These are phyloP conservation scores for Sabuloglossum arenarium DNA, from an alignment of 495 filamentous ascomycete species.

Conservation along the genomic window DNA sequence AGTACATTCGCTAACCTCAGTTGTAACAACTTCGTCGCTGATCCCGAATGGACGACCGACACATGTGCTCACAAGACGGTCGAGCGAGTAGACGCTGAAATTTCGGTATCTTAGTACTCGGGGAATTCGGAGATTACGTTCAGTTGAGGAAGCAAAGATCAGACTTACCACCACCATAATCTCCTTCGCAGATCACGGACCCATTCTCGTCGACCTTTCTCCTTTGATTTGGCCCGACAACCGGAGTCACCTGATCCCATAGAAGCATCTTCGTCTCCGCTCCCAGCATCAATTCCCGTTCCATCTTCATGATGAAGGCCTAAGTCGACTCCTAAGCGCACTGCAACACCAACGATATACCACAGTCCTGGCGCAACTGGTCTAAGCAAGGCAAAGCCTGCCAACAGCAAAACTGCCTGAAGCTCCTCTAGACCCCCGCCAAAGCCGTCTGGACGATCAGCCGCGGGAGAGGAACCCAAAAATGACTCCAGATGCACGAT, in stretches of 20 bases:
- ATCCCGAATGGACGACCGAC: constrained; percentile 89
- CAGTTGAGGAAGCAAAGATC: background rate
- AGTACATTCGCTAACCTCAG: constrained; percentile 3
- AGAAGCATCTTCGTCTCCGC: constrained; percentile 3
- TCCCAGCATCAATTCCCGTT: constrained; percentile 34
- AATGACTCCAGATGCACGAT: constrained; percentile 82
- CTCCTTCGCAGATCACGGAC: constrained; percentile 68
- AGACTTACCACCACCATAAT: constrained; percentile 61
- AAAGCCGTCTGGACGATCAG: constrained; percentile 31
- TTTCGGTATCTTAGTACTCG: background rate
- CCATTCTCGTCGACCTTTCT: constrained; percentile 67
- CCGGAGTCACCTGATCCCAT: background rate
- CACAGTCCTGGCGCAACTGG: constrained; percentile 86
- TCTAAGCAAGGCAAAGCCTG: constrained; percentile 74
- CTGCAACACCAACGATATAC: constrained; percentile 92
- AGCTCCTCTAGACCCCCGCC: constrained; percentile 76
- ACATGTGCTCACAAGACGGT: constrained; percentile 77
- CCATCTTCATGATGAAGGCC: constrained; percentile 88
- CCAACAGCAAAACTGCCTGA: constrained; percentile 75
- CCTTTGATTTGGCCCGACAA: constrained; percentile 16
- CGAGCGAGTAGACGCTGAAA: constrained; percentile 56
- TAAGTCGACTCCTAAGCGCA: constrained; percentile 74
- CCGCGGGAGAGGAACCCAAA: constrained; percentile 39
- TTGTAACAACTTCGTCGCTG: constrained; percentile 83
- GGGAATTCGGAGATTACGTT: background rate